Percentiles rank a stretch among this genome's conserved stretches.
Conservation (phyloP, 2,329 filamentous ascomycete genomes). For the Stromatinia cepivora region DNA sequence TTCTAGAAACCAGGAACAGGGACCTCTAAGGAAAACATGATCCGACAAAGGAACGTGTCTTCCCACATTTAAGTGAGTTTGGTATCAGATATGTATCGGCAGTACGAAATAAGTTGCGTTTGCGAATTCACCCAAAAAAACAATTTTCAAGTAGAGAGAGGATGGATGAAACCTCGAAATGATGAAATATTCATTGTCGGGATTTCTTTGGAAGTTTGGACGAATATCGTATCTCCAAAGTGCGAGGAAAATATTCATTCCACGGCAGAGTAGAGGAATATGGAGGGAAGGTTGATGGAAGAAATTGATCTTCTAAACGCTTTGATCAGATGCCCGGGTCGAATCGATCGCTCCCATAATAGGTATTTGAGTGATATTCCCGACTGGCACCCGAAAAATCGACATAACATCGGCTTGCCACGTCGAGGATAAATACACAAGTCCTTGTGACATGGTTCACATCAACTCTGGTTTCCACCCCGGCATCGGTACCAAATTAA, state of each 20-base stretch:
- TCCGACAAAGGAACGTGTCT: background rate
- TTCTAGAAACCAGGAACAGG: background rate
- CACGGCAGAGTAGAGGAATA: background rate
- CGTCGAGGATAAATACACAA: background rate
- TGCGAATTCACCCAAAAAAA: background rate
- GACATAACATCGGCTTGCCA: background rate
- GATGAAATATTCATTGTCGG: background rate
- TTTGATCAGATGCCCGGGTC: background rate
- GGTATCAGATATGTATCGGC: background rate
- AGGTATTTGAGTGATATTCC: background rate
- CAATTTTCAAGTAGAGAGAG: background rate
- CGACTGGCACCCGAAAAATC: background rate
- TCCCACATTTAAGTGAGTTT: background rate
- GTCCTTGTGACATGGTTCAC: conserved; percentile 1
- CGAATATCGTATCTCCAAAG: background rate
- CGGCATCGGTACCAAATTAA: background rate
- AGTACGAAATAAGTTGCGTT: background rate
- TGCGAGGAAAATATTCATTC: background rate
- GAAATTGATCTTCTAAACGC: background rate
- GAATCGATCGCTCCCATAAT: background rate
- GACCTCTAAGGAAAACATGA: background rate
- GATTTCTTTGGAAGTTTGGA: background rate
- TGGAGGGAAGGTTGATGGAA: background rate
- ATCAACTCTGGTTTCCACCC: background rate
- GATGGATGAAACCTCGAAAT: background rate